These are phyloP conservation scores for Porphyra umbilicalis DNA, from an alignment of 31 red algal genomes.

Conservation along the genomic window DNA sequence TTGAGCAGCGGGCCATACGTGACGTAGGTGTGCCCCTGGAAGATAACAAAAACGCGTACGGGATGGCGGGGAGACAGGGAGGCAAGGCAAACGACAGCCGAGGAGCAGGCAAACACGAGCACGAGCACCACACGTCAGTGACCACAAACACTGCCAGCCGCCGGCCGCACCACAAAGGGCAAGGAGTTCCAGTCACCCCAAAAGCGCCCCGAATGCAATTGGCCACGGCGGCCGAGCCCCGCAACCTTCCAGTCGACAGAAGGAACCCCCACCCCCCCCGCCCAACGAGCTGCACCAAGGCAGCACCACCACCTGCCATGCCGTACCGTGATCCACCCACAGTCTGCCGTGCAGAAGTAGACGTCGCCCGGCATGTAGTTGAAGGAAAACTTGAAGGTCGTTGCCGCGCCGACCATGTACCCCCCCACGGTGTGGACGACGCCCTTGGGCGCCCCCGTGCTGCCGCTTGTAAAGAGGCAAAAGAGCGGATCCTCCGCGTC, in stretches of 20 bases:
- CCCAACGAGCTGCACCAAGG: not conserved
- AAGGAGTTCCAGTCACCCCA: too few species aligned
- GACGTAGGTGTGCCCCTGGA: slow-evolving; percentile 86
- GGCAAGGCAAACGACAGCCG: not conserved
- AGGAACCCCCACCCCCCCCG: not conserved
- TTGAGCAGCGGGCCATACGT: slow-evolving; percentile 93
- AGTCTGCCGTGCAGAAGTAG: slow-evolving; percentile 95
- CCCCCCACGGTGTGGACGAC: slow-evolving; percentile 86
- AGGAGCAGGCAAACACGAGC: not conserved
- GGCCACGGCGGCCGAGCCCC: too few species aligned
- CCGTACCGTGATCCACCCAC: slow-evolving; percentile 89
- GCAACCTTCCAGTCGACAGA: not conserved
- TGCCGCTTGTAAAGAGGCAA: slow-evolving; percentile 90
- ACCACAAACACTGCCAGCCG: not conserved
- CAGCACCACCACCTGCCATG: not conserved
- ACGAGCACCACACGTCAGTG: not conserved
- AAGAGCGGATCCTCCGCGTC: slow-evolving; percentile 92
- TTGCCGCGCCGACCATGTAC: slow-evolving; percentile 86
- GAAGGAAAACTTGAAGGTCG: slow-evolving; percentile 94
- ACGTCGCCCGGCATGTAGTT: slow-evolving; percentile 88
- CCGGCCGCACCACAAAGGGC: too few species aligned
- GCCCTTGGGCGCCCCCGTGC: slow-evolving; percentile 96
- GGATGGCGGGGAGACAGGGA: not conserved
- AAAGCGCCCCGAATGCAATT: too few species aligned
- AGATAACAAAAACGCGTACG: not conserved